phyloP scores from a whole-genome alignment of 2,329 filamentous ascomycete species.

The Coniochaeta sp. region DNA sequence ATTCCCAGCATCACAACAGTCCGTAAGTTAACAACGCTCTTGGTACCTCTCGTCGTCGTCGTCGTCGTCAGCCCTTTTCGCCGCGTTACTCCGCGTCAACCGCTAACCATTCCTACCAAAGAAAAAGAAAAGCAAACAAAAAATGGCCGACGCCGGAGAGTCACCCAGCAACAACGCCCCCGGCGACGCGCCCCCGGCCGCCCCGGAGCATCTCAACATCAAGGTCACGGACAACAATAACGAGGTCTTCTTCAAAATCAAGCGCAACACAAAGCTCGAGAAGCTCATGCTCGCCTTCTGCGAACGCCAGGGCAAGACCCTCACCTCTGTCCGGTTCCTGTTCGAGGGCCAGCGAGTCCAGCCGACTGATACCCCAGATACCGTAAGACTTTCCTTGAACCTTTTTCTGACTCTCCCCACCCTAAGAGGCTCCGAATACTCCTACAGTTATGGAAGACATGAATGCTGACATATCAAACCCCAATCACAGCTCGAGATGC shows the following conservation, averaged over 20 bases:
- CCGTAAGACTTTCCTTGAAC: conserved; percentile 53
- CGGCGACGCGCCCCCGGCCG: conserved; percentile 26
- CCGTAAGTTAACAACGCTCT: not conserved
- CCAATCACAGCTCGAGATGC: conserved; percentile 75
- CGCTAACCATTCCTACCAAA: not conserved
- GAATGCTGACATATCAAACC: not conserved
- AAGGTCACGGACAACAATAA: conserved; percentile 99
- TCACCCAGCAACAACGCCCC: conserved; percentile 33
- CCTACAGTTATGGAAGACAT: not conserved
- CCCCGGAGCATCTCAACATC: conserved; percentile 88
- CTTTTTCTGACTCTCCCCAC: not conserved
- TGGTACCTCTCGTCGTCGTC: not conserved
- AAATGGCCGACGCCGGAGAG: conserved; percentile 46
- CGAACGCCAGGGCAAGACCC: conserved; percentile 85
- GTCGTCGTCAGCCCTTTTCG: not conserved
- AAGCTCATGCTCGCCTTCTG: conserved; percentile 99
- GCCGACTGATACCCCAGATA: conserved; percentile 81
- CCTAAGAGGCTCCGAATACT: too few species aligned
- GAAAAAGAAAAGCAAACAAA: not conserved
- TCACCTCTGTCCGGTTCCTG: conserved; percentile 80
- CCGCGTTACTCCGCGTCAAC: not conserved
- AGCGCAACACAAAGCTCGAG: conserved; percentile 88
- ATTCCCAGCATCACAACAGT: not conserved
- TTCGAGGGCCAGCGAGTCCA: conserved; percentile 95
- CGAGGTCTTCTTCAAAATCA: conserved; percentile 99